Evolutionary conservation across 108 stramenopile genomes (phyloP), one percentile per base, ranked within the genome.

Genomic region (Fistulifera pelliculosa): DNA sequence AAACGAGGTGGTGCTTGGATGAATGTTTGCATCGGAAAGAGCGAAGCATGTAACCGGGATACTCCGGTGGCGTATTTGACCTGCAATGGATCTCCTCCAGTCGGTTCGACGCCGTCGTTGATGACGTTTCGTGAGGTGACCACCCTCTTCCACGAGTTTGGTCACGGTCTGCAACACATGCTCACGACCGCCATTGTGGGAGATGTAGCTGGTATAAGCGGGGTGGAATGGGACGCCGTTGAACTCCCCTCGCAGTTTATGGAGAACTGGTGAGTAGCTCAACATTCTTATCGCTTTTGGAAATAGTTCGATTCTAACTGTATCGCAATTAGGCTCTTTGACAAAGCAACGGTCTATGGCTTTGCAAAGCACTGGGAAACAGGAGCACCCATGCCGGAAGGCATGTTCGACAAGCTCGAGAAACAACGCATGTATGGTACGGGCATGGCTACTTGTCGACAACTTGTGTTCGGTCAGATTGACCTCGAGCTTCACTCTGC

Each of bases 41-140:
- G 76, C 16, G 70, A 83, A 42, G 95, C 90, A 6, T 51, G 84
- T 4, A 65, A 70, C 4, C 72, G 89, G 39, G 83, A 91, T 35
- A 67, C 82, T 49, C 96, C 98, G 1, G 95, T 98, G 13, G 98
- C 98, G 0, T 96, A 99, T 73, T 62, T 99, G 51, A 97, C 96
- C 5, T 98, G 96, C 87, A 99, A 99, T 54, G 97, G 96, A 14
- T 87, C 90, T 35, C 96, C 96, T 27, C 98, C 96, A 13, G 88
- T 97, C 15, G 96, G 85, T 15, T 77, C 87, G 38, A 92, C 75
- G 56, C 98, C 98, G 12, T 85, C 86, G 44, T 85, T 99, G 52
- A 97, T 99, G 98, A 95, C 96, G 7, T 99, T 99, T 68, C 71
- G 85, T n/a, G 96, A 99, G 66, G 96, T 98, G 24, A 89, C 95